Evolutionary conservation across 1,284 basidiomycete species (phyloP).

Genomic region (Laetiporus sulphureus): DNA sequence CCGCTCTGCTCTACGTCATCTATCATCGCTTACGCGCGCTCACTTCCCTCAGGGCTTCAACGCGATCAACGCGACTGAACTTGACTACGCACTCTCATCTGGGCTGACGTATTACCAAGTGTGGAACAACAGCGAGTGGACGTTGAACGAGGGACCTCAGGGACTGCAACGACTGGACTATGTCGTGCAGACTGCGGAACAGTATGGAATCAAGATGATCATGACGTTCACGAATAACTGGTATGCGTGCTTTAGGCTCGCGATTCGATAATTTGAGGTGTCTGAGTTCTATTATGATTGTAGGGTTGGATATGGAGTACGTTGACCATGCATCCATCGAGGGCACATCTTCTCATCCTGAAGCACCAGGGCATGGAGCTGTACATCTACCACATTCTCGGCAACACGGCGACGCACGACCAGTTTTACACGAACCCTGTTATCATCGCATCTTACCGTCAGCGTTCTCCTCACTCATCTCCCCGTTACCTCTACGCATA

Average conservation of each 20-base stretch:
- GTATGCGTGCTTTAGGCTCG: no score
- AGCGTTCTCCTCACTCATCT: slow-evolving; percentile 8
- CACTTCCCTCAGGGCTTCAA: slow-evolving; percentile 33
- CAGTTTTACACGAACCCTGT: slow-evolving; percentile 44
- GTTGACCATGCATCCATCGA: slow-evolving; percentile 2
- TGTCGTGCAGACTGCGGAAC: slow-evolving; percentile 50
- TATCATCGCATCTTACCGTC: slow-evolving; percentile 46
- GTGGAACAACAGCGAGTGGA: slow-evolving; percentile 45
- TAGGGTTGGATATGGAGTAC: slow-evolving; percentile 31
- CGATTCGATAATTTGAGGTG: no score
- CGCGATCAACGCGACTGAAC: slow-evolving; percentile 50
- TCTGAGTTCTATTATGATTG: no score
- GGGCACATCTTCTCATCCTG: background rate
- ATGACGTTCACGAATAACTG: slow-evolving; percentile 70
- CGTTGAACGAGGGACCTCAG: slow-evolving; percentile 52
- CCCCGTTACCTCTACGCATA: background rate
- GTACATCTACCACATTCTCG: slow-evolving; percentile 47
- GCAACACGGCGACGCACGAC: slow-evolving; percentile 37
- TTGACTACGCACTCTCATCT: slow-evolving; percentile 46
- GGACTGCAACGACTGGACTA: slow-evolving; percentile 65
- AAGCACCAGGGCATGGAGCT: slow-evolving; percentile 33
- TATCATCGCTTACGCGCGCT: background rate
- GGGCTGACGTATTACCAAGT: slow-evolving; percentile 43
- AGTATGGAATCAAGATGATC: slow-evolving; percentile 52
- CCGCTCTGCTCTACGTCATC: no score